Base-by-base conservation (phyloP, 371 early-diverging fungal species). In the Fennellomyces sp. region DNA sequence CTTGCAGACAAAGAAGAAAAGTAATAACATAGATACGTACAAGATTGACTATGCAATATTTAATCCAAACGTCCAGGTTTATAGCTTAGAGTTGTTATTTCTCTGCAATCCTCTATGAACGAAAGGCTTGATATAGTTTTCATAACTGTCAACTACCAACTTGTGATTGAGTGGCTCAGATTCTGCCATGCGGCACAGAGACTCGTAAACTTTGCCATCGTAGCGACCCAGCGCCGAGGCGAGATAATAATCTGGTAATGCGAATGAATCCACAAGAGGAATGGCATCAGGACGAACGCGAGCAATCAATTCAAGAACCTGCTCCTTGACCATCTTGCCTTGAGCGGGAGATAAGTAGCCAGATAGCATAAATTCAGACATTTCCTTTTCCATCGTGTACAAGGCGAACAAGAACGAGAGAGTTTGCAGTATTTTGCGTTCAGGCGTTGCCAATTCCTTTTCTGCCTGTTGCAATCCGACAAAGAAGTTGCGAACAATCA, bases 161-260 rank as follows among this genome's bases (percentile, higher is more conserved):
- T 80, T 83, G 30, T 78, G 72, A 64, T 87, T 85, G 35, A 91
- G 68, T 5, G 92, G 92, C 28, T 92, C 91, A 36, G 73, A 69
- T 51, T 86, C 82, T 0, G 88, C 91, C 87, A 87, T 82, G 66
- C 85, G 65, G 23, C 84, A 71, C 69, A 89, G 83, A 49, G 80
- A 67, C 61, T 91, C 90, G 62, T 94, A 94, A 8, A 89, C 87
- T 53, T 81, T 78, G 53, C 93, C 93, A 48, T 92, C 93, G 17
- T 72, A 81, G 13, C 86, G 78, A 36, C 91, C 94, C 8, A 94
- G 65, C 5, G 92, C 88, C 23, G 91, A 89, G 67, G 91, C 85
- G n/a, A 94, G 78, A 29, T 75, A 72, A 53, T 86, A 86, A 48
- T 94, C 94, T 2, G 92, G 83, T 21, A 91, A 72, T 47, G 85